Conservation (phyloP, 495 filamentous ascomycete species). For the Bacidia rubella region DNA sequence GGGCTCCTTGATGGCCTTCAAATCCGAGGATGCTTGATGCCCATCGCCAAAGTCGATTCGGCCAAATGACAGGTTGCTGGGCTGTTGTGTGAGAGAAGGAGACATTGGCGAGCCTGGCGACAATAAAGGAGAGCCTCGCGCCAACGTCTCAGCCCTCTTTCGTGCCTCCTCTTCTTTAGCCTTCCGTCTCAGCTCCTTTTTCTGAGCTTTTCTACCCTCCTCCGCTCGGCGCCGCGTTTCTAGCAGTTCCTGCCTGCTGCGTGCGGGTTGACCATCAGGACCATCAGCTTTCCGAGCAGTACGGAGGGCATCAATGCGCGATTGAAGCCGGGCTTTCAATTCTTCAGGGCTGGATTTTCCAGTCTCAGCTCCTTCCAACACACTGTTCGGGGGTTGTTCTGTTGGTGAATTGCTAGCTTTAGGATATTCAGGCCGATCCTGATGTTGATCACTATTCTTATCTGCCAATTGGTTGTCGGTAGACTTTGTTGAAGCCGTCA, state of each 20-base stretch:
- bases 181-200: conserved; percentile 62
- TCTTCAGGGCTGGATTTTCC: conserved; percentile 29
- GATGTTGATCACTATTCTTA: neutral
- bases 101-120: conserved; percentile 13
- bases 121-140: conserved; percentile 43
- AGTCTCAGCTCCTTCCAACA: neutral
- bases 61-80: conserved; percentile 75
- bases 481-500: conserved; percentile 37
- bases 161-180: conserved; percentile 63
- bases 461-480: neutral
- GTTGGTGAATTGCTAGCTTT: conserved; percentile 17
- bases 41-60: conserved; percentile 80
- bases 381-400: conserved; percentile 19
- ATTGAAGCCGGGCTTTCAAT: conserved; percentile 60
- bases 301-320: conserved; percentile 69
- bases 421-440: neutral
- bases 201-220: conserved; percentile 68
- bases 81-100: conserved; percentile 16
- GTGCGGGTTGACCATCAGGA: conserved; percentile 60
- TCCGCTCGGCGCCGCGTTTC: conserved; percentile 80
- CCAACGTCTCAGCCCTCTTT: conserved; percentile 54
- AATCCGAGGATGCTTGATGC: conserved; percentile 51
- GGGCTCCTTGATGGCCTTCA: conserved; percentile 44
- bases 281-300: conserved; percentile 67
- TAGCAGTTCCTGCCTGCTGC: conserved; percentile 76